Base-by-base conservation (phyloP, 257 asterid species). In the Solanum ahanhuiri region DNA sequence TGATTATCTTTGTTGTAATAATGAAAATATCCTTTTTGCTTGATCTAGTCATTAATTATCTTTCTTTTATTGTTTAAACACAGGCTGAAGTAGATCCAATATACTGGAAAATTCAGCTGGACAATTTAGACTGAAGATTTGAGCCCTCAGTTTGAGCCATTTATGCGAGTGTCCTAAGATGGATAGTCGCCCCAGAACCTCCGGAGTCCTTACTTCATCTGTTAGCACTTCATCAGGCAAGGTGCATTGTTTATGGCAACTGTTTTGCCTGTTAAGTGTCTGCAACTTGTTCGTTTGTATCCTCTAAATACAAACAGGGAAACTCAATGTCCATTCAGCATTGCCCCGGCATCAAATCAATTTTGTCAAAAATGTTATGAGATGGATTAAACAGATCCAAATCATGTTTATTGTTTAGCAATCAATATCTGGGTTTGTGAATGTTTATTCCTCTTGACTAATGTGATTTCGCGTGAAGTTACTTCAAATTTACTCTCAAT, bases 31-130 rank as follows among this genome's bases (percentile, higher is more conserved):
- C 39, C 12, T 25, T 48, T 81, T 48, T 35, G 20, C 82, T 75
- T 39, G 82, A 3, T 75, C 58, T 75, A 35, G 45, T 75, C n/a
- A 75, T 39, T 12, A 22, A 34, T 72, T 35, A 22, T 75, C 43
- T 48, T 48, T 15, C 30, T 81, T 35, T n/a, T 45, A 45, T 45
- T 4, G 66, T 64, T 28, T 66, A 69, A 43, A 28, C 28, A 34
- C 93, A 96, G 98, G 95, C 91, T 31, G 98, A 96, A 60, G 87
- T 96, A 72, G 98, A 95, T 88, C 93, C 95, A 86, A 93, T 88
- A 91, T 91, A 93, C 81, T 96, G 99, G 98, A 95, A 95, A 84
- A 81, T 91, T 69, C 97, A 92, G 87, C 88, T 87, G 89, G 86
- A 83, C 23, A 93, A 92, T 39, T 69, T 71, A 43, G 94, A 90